Base-by-base conservation (phyloP, 805 yeast species). In the Yamadazyma philogaea region DNA sequence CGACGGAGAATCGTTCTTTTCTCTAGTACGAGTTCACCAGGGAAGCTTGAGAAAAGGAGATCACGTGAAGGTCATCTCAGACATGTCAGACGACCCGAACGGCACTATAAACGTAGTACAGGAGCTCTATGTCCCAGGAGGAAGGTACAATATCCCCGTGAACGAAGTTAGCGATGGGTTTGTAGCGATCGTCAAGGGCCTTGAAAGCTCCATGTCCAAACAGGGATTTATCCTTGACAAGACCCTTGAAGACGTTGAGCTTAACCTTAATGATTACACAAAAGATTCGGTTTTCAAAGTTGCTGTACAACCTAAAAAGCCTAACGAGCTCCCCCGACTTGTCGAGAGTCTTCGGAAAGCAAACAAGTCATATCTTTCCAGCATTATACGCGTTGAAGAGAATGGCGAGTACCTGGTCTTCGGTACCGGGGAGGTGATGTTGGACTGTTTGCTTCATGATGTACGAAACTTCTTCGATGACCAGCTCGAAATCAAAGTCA, bases 401-500 rank as follows among this genome's bases (percentile, higher is more conserved):
- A 84, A 90, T 39, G 96, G 97, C 2, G 97, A 89, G 53, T 87
- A 84, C 57, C 80, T 81, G 1, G 59, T 93, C 0, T 55, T 81
- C 20, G 96, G 93, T 0, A 78, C 87, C 7, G 99, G 99, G 6
- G 98, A 93, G 56, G 53, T 91, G 14, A 87, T 87, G 55, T 59
- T 93, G 62, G 98, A 93, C 60, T 86, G 93, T 51, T 65, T 85
- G 18, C 61, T 93, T 30, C 85, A 82, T 58, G 96, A 88, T 55
- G 62, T 93, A 34, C 68, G 97, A 48, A 59, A 68, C 20, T 66
- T 77, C 24, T 84, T 78, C 52, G 74, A 84, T 0, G 59, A 65
- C 33, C 77, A 76, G 17, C 72, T 89, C 30, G 84, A 82, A 39
- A 78, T 93, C 42, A 85, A 82, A 56, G 84, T 88, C 2, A 85